These are phyloP conservation scores for Colletotrichum acutatum DNA, from an alignment of 2,329 filamentous ascomycete genomes.

Conservation along the genomic window DNA sequence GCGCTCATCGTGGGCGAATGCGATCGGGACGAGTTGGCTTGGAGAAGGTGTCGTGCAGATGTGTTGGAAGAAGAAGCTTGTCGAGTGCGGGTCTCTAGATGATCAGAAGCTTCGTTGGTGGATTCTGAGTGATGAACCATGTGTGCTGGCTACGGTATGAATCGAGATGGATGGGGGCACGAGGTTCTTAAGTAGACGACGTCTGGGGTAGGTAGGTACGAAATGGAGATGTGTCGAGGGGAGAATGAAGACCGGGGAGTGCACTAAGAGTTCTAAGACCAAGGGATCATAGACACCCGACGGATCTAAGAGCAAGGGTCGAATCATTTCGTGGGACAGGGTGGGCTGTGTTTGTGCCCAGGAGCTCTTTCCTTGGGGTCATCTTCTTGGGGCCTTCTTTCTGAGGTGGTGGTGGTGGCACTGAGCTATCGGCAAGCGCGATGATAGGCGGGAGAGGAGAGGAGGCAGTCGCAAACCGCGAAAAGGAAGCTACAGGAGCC, in stretches of 20 bases:
- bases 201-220: constrained; percentile 8
- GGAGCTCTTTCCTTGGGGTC: constrained; percentile 10
- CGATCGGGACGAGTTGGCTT: constrained; percentile 14
- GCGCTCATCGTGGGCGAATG: constrained; percentile 34
- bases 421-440: neutral
- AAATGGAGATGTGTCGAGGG: constrained; percentile 14
- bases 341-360: constrained; percentile 34
- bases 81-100: constrained; percentile 18
- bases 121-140: constrained; percentile 16
- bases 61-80: constrained; percentile 35
- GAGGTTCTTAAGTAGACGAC: constrained; percentile 28
- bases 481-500: constrained; percentile 13
- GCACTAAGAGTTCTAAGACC: neutral
- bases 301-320: neutral
- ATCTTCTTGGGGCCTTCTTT: constrained; percentile 5
- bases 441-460: constrained; percentile 15
- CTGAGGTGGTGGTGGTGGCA: neutral
- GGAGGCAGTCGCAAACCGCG: constrained; percentile 3
- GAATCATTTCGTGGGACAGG: neutral
- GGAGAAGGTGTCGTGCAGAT: constrained; percentile 24
- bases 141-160: neutral
- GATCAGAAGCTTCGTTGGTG: constrained; percentile 15
- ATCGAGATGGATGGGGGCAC: neutral
- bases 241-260: constrained; percentile 11
- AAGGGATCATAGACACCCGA: constrained; percentile 20